Evolutionary conservation across 164 flowering plant species (phyloP), one percentile per base, ranked within the genome.

Genomic region (Echeveria elegans): DNA sequence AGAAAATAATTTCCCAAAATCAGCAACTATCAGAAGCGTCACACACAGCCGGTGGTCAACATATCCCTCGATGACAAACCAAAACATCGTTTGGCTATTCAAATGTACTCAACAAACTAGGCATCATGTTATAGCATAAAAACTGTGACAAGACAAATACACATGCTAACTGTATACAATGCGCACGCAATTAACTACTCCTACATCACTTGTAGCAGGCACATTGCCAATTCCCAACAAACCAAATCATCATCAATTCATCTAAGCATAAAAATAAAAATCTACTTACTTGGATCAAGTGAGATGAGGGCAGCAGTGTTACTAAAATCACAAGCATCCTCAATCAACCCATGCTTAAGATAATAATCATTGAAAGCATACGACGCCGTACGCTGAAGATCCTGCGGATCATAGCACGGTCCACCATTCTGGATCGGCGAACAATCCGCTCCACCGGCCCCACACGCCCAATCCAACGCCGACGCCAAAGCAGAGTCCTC

Each of bases 401-500:
- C 85, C 12, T 29, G 29, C 5, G 83, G 65, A 63, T 82, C 85
- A 66, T 80, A 87, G 73, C 96, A 89, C 11, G 85, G 75, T 1
- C 89, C 89, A 19, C 85, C 83, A 10, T 70, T 77, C 74, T 85
- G 90, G 60, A 92, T 82, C 10, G 88, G 81, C n/a, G 74, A 59
- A 70, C 98, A 92, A 64, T 88, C 78, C 26, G 92, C 79, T 0
- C 87, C 88, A 0, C 96, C 96, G 4, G 80, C 69, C 2, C 96
- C 90, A 66, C 97, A 92, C 0, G 94, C 89, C 97, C 97, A 92
- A 64, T 88, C 85, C 43, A 92, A 64, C 10, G 96, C 89, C 50
- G 71, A 16, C 74, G 86, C 90, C 43, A 92, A 77, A 16, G 88
- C 70, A 6, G 81, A 16, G 68, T 92, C 92, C 31, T 82, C 86